These are phyloP conservation scores for Wallacemonas sp. DNA, from an alignment of 208 protist genomes.

Conservation along the genomic window DNA sequence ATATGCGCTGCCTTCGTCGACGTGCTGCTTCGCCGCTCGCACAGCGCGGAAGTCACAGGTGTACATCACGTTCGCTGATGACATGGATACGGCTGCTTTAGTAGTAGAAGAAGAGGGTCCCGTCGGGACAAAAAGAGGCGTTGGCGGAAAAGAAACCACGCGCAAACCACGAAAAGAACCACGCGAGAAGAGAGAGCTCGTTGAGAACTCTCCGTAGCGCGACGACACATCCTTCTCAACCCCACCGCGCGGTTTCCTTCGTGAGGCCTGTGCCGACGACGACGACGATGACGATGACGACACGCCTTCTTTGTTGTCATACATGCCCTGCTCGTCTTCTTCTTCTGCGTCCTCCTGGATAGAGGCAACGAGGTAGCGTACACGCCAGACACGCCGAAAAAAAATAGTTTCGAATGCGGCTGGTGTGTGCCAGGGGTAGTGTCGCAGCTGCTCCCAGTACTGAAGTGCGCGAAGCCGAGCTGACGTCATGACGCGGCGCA, in stretches of 20 bases:
- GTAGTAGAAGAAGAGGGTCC: neutral
- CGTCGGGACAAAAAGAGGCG: neutral
- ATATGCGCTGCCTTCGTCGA: neutral
- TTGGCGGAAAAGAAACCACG: slow-evolving; percentile 32
- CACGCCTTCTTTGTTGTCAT: neutral
- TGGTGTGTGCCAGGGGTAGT: slow-evolving; percentile 20
- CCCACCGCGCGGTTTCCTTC: too few species aligned
- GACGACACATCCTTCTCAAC: too few species aligned
- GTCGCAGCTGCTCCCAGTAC: slow-evolving; percentile 4
- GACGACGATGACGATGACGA: too few species aligned
- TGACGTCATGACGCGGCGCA: too few species aligned
- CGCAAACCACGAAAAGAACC: slow-evolving; percentile 20
- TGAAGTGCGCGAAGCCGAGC: too few species aligned
- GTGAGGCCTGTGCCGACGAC: too few species aligned
- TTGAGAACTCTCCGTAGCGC: neutral
- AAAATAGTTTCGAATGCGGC: slow-evolving; percentile 27
- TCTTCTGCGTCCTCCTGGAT: neutral
- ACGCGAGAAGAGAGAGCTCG: slow-evolving; percentile 11
- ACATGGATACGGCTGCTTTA: neutral
- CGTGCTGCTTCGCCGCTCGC: slow-evolving; percentile 1
- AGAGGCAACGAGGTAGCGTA: slow-evolving; percentile 23
- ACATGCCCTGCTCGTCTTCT: neutral
- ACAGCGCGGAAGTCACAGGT: slow-evolving; percentile 6
- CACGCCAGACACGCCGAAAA: slow-evolving; percentile 22
- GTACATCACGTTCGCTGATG: neutral